phyloP scores from a whole-genome alignment of 192 early-diverging fungal species.

The Podila epigama region DNA sequence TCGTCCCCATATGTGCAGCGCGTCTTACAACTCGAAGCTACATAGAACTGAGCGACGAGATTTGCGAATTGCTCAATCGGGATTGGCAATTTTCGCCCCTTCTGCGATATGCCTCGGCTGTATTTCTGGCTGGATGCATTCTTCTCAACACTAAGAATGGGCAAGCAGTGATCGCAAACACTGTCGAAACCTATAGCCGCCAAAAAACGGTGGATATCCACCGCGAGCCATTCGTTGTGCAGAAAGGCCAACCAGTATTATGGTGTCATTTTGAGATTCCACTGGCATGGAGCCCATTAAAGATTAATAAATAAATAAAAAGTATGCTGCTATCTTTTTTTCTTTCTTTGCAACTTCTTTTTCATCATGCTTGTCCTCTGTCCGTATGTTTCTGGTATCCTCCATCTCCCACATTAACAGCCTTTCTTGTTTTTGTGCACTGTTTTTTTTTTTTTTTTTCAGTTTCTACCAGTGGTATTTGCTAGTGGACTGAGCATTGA shows the following conservation, averaged over 20 bases:
- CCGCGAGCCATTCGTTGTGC: slow-evolving; percentile 8
- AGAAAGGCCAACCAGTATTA: no score
- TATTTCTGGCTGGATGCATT: slow-evolving; percentile 21
- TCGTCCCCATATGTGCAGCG: slow-evolving; percentile 19
- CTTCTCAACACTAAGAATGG: slow-evolving; percentile 14
- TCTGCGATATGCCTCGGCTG: slow-evolving; percentile 13
- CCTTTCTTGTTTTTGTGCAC: not conserved
- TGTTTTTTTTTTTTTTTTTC: not conserved
- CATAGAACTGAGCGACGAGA: slow-evolving; percentile 12
- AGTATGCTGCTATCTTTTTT: no score
- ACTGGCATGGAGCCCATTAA: no score
- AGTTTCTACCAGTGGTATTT: no score
- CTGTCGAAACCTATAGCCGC: slow-evolving; percentile 27
- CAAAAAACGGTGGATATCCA: slow-evolving; percentile 15
- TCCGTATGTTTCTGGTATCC: not conserved
- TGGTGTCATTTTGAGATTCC: no score
- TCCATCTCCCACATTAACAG: no score
- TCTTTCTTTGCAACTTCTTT: no score
- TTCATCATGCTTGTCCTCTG: not conserved
- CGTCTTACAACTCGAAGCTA: slow-evolving; percentile 4
- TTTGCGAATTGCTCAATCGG: slow-evolving; percentile 27
- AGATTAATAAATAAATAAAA: no score
- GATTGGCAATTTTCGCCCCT: slow-evolving; percentile 21
- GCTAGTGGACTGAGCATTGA: no score
- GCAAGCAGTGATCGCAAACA: slow-evolving; percentile 23